These are phyloP conservation scores for Annulohypoxylon moriforme DNA, from an alignment of 495 filamentous ascomycete species.

Conservation along the genomic window DNA sequence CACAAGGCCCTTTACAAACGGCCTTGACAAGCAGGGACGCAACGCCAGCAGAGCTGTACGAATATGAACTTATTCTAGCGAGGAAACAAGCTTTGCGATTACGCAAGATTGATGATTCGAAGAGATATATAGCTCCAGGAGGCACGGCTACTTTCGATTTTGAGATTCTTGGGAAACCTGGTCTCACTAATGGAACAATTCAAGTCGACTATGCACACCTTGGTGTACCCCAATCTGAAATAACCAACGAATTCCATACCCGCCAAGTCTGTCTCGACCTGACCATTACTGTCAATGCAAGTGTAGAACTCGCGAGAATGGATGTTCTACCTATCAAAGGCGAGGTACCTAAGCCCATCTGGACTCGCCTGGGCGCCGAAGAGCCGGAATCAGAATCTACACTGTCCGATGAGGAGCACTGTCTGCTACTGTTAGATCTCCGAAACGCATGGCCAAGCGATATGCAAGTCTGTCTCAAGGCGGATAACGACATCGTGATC, in stretches of 20 bases:
- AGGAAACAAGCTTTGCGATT: conserved; percentile 79
- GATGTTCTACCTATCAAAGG: conserved; percentile 79
- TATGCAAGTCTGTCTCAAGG: conserved; percentile 68
- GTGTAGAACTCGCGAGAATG: conserved; percentile 79
- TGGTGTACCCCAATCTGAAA: conserved; percentile 69
- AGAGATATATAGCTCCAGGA: conserved; percentile 73
- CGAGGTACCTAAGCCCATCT: conserved; percentile 60
- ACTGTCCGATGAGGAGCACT: conserved; percentile 69
- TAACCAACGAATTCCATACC: conserved; percentile 83
- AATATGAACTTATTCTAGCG: conserved; percentile 80
- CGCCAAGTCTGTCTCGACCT: conserved; percentile 83
- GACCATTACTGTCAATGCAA: conserved; percentile 90
- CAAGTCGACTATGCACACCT: conserved; percentile 86
- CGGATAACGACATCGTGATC: conserved; percentile 49
- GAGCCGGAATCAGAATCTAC: conserved; percentile 38
- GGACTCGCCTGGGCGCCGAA: conserved; percentile 47
- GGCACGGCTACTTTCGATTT: conserved; percentile 79
- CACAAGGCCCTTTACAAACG: conserved; percentile 76
- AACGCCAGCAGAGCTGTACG: conserved; percentile 80
- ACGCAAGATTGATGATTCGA: conserved; percentile 63
- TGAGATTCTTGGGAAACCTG: conserved; percentile 85
- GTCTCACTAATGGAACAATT: conserved; percentile 81
- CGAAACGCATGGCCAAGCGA: conserved; percentile 88
- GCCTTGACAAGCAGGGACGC: conserved; percentile 81
- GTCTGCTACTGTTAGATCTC: conserved; percentile 83